A percentile compares a stretch with the other conserved stretches of the same genome.
Evolutionary conservation across 2,329 filamentous ascomycete genomes (phyloP).

Genomic region (Pyricularia sp.): DNA sequence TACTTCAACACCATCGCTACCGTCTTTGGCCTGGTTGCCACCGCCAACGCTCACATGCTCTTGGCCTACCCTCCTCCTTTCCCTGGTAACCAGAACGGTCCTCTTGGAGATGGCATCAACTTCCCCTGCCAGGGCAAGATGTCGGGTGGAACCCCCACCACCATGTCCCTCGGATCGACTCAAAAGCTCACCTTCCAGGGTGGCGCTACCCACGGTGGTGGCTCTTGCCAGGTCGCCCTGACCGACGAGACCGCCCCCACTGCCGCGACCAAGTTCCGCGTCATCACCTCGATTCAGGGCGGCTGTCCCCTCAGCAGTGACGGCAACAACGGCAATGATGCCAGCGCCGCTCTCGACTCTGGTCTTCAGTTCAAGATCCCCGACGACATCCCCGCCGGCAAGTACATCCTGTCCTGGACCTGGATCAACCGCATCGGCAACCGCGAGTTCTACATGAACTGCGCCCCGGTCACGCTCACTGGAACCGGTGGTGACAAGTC

Average conservation of each 20-base stretch:
- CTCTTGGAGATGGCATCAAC: conserved; percentile 53
- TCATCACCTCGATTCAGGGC: conserved; percentile 80
- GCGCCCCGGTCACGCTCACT: conserved; percentile 62
- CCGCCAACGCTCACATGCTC: conserved; percentile 65
- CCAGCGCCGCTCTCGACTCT: conserved; percentile 35
- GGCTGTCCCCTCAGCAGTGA: conserved; percentile 61
- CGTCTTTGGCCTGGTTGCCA: conserved; percentile 43
- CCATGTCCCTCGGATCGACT: conserved; percentile 52
- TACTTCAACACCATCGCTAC: conserved; percentile 33
- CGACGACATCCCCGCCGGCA: conserved; percentile 58
- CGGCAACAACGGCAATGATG: conserved; percentile 48
- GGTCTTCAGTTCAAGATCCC: conserved; percentile 66
- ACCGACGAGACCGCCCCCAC: conserved; percentile 67
- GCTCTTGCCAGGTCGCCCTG: conserved; percentile 82
- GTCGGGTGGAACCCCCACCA: conserved; percentile 41
- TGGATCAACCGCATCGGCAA: conserved; percentile 94
- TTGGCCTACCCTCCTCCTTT: conserved; percentile 63
- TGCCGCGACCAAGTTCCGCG: conserved; percentile 65
- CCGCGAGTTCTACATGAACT: conserved; percentile 98
- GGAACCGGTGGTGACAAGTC: conserved; percentile 37
- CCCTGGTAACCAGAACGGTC: conserved; percentile 43
- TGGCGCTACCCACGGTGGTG: conserved; percentile 75
- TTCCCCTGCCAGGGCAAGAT: conserved; percentile 72
- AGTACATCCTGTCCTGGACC: conserved; percentile 80
- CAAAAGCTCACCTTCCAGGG: conserved; percentile 60